Conservation (phyloP, 768 basidiomycete genomes). For the Saitozyma sp. region DNA sequence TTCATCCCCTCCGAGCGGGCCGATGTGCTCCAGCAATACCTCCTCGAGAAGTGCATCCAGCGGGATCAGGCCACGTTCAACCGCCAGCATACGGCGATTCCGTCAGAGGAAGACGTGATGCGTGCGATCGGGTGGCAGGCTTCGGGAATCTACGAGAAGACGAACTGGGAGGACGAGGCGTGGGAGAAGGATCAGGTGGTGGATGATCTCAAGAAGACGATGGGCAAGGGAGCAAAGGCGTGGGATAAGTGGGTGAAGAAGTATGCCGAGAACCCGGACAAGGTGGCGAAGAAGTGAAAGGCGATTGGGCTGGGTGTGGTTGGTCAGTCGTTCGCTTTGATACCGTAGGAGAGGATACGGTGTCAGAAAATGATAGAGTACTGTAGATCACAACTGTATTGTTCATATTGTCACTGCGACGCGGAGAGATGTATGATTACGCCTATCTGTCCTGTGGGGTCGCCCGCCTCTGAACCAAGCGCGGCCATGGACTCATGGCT, state of each 20-base stretch:
- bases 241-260: constrained; percentile 4
- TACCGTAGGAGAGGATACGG: no score
- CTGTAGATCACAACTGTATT: no score
- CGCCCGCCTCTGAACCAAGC: no score
- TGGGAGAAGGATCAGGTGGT: constrained; percentile 1
- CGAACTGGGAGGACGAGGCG: constrained; percentile 3
- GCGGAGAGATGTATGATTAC: no score
- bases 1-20: neutral
- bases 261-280: neutral
- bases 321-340: neutral
- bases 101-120: neutral
- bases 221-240: constrained; percentile 1
- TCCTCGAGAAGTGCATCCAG: neutral
- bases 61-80: neutral
- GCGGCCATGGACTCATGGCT: no score
- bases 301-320: neutral
- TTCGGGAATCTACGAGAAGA: neutral
- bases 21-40: neutral
- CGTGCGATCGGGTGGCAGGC: neutral
- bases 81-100: neutral
- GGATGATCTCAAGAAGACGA: neutral
- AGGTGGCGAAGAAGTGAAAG: constrained; percentile 3
- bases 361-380: no score
- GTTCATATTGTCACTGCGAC: no score
- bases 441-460: no score